These are phyloP conservation scores for Russula foetens DNA, from an alignment of 768 basidiomycete genomes.

Conservation along the genomic window DNA sequence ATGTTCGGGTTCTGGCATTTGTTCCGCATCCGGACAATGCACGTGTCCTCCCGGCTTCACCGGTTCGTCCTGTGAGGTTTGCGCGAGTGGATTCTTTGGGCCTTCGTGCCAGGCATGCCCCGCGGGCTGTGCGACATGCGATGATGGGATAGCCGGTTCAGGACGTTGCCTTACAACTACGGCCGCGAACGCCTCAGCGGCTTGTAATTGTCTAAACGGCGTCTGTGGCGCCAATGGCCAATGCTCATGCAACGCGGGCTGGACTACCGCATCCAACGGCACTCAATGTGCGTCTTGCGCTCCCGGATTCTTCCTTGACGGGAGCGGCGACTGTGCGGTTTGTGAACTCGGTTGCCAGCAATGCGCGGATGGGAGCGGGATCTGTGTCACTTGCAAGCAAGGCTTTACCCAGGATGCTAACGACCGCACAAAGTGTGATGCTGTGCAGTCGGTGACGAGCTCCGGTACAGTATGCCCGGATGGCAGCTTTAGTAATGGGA, in stretches of 20 bases:
- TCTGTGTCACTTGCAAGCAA: slow-evolving; percentile 63
- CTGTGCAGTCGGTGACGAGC: slow-evolving; percentile 41
- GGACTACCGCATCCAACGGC: slow-evolving; percentile 61
- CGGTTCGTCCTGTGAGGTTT: slow-evolving; percentile 74
- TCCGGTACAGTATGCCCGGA: slow-evolving; percentile 53
- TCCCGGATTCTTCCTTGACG: slow-evolving; percentile 66
- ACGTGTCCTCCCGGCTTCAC: slow-evolving; percentile 66
- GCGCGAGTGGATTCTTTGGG: slow-evolving; percentile 69
- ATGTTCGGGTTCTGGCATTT: slow-evolving; percentile 67
- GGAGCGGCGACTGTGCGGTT: slow-evolving; percentile 60
- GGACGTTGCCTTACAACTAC: slow-evolving; percentile 57
- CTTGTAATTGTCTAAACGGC: slow-evolving; percentile 81
- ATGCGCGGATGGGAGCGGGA: slow-evolving; percentile 61
- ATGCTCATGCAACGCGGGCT: slow-evolving; percentile 72
- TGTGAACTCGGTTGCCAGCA: slow-evolving; percentile 65
- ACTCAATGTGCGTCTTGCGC: slow-evolving; percentile 72
- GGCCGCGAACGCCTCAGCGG: slow-evolving; percentile 45
- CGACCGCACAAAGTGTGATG: slow-evolving; percentile 59
- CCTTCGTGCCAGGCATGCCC: slow-evolving; percentile 64
- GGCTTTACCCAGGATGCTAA: slow-evolving; percentile 61
- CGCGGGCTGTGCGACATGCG: slow-evolving; percentile 57
- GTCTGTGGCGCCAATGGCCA: slow-evolving; percentile 59
- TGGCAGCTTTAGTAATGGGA: slow-evolving; percentile 52
- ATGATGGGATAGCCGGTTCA: slow-evolving; percentile 71
- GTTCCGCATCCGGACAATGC: slow-evolving; percentile 63